A percentile compares a stretch with the other conserved stretches of the same genome.
These are phyloP conservation scores for Yarrowia sp. DNA, from an alignment of 805 yeast species.

Conservation along the genomic window DNA sequence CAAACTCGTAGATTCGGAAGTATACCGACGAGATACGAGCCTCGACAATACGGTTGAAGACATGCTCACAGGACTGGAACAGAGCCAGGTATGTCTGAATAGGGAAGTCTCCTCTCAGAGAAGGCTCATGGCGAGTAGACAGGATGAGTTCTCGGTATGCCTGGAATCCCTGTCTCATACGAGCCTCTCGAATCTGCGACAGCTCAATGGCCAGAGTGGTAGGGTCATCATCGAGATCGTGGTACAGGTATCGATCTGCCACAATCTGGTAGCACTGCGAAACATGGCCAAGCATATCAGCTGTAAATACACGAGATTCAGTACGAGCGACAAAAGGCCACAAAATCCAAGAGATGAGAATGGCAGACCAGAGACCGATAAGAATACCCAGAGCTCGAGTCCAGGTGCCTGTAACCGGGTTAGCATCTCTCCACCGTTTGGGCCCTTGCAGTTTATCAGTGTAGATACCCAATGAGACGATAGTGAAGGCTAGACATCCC, in stretches of 20 bases:
- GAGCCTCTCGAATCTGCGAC: conserved; percentile 57
- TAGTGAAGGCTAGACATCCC: conserved; percentile 53
- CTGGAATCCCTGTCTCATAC: conserved; percentile 55
- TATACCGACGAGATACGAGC: conserved; percentile 59
- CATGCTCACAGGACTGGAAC: conserved; percentile 52
- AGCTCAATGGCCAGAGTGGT: conserved; percentile 55
- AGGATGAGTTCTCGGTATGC: conserved; percentile 53
- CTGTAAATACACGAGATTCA: conserved; percentile 53
- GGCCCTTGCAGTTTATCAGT: conserved; percentile 13
- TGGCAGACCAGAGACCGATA: conserved; percentile 52
- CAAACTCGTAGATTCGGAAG: conserved; percentile 57
- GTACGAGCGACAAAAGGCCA: conserved; percentile 59
- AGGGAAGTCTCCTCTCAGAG: conserved; percentile 51
- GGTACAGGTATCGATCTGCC: conserved; percentile 57
- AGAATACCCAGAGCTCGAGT: conserved; percentile 52
- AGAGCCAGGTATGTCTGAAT: conserved; percentile 49
- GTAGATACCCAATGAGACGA: conserved; percentile 51
- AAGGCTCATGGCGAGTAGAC: conserved; percentile 53
- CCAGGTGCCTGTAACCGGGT: conserved; percentile 50
- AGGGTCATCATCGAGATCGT: conserved; percentile 58
- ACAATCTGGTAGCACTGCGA: conserved; percentile 58
- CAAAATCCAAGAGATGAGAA: conserved; percentile 55
- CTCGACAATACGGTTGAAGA: conserved; percentile 56
- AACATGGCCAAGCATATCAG: conserved; percentile 54
- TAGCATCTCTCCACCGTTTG: conserved; percentile 26